Evolutionary conservation across 2,329 filamentous ascomycete species (phyloP).

Genomic region (Periconia digitata): DNA sequence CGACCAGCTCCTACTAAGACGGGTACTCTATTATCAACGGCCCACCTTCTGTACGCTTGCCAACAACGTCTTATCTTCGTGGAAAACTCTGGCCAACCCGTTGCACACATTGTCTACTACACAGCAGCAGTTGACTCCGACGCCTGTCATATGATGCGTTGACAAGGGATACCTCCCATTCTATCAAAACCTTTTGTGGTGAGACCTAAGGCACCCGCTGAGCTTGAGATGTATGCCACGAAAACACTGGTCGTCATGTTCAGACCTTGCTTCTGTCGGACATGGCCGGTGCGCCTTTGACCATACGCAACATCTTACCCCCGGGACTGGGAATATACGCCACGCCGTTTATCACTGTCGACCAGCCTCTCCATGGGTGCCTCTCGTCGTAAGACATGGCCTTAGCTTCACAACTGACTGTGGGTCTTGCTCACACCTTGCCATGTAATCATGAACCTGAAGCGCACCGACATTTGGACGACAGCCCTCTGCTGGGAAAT

Average conservation of each 20-base stretch:
- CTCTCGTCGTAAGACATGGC: slow-evolving; percentile 6
- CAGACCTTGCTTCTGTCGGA: slow-evolving; percentile 2
- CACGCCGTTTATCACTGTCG: slow-evolving; percentile 7
- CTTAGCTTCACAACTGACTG: slow-evolving; percentile 8
- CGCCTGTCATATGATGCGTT: no score
- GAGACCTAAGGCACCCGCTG: neutral
- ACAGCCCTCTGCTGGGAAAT: neutral
- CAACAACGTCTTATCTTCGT: neutral
- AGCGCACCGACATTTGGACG: neutral
- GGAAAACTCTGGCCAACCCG: neutral
- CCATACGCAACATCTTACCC: neutral
- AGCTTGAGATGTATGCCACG: neutral
- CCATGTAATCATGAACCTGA: slow-evolving; percentile 8
- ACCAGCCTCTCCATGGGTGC: slow-evolving; percentile 7
- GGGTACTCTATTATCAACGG: neutral
- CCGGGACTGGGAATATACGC: slow-evolving; percentile 3
- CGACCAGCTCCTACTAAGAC: neutral
- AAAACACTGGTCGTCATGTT: neutral
- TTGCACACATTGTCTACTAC: neutral
- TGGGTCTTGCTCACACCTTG: slow-evolving; percentile 8
- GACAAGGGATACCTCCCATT: neutral
- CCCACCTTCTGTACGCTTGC: neutral
- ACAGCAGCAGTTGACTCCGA: no score
- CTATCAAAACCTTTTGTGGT: neutral
- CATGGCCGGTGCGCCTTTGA: slow-evolving; percentile 2